Evolutionary conservation across 805 yeast genomes (phyloP).

Genomic region (Candida multigemmis): DNA sequence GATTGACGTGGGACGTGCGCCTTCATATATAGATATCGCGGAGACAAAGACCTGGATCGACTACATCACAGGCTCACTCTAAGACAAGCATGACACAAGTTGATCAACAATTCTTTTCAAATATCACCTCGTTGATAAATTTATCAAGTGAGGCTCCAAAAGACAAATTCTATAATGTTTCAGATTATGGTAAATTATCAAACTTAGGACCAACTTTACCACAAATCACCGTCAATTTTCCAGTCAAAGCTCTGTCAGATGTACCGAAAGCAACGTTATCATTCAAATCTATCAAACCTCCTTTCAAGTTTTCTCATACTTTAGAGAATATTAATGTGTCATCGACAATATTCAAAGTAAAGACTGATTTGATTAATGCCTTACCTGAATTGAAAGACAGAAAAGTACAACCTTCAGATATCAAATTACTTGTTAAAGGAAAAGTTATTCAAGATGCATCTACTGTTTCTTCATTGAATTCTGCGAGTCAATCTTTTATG

Average conservation of each 20-base stretch:
- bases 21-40: not conserved
- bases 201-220: slow-evolving; percentile 43
- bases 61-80: not conserved
- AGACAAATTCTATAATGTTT: slow-evolving; percentile 21
- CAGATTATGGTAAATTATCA: slow-evolving; percentile 16
- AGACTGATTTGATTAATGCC: slow-evolving; percentile 21
- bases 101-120: slow-evolving; percentile 39
- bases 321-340: slow-evolving; percentile 13
- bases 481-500: slow-evolving; percentile 20
- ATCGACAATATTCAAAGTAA: slow-evolving; percentile 28
- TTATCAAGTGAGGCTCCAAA: slow-evolving; percentile 30
- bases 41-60: slow-evolving; percentile 1
- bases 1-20: not conserved
- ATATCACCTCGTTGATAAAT: slow-evolving; percentile 39
- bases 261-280: slow-evolving; percentile 13
- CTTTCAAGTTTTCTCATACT: slow-evolving; percentile 43
- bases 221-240: slow-evolving; percentile 26
- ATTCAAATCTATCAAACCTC: slow-evolving; percentile 65
- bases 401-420: slow-evolving; percentile 25
- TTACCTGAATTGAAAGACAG: slow-evolving; percentile 14
- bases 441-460: slow-evolving; percentile 50
- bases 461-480: slow-evolving; percentile 15
- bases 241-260: slow-evolving; percentile 5
- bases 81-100: slow-evolving; percentile 6
- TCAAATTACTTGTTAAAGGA: slow-evolving; percentile 51